Evolutionary conservation across 2,329 filamentous ascomycete genomes (phyloP), one percentile per base, ranked within the genome.

Genomic region (Exophiala phaeomuriformis): DNA sequence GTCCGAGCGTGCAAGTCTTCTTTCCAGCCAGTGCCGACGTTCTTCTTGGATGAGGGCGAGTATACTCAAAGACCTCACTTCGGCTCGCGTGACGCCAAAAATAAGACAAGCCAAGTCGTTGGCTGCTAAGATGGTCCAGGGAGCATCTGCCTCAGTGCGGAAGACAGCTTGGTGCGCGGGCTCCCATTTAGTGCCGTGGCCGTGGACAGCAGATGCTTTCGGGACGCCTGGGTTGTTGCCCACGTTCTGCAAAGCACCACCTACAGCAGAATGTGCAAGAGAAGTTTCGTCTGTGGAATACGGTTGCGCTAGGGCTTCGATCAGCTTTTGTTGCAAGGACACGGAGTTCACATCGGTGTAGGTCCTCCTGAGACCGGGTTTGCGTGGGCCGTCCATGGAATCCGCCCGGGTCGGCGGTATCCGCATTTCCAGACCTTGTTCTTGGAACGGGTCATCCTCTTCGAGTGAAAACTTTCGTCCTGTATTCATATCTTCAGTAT

Each of bases 31-130:
- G 30, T 84, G 81, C 61, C 91, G 78, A 54, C 90, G 80, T 69
- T 96, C 91, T 68, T 90, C 83, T 69, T 91, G 87, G 12, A 98
- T 90, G 31, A 98, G 89, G 67, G 97, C 90, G 54, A 98, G 72
- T 52, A 98, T 97, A 45, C 93, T 91, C 75, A 97, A 83, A 67
- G 90, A 96, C 51, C 90, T 83, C 28, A 98, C 88, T 69, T 98
- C 93, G 3, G 88, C 88, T 66, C 89, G 88, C n/a, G 90, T 95
- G 6, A 98, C 89, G n/a, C 93, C 93, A 72, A 97, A 98, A n/a
- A 97, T 85, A 41, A 98, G 77, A 70, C 93, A 98, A 12, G 93
- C 93, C 46, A 98, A 77, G 67, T 98, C 93, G 67, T 98, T 98
- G 47, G 93, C 93, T 2, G 93, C 88, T 49, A 96, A 80, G 55